These are phyloP conservation scores for Trichoderma atroviride DNA, from an alignment of 2,329 filamentous ascomycete genomes.

Conservation along the genomic window DNA sequence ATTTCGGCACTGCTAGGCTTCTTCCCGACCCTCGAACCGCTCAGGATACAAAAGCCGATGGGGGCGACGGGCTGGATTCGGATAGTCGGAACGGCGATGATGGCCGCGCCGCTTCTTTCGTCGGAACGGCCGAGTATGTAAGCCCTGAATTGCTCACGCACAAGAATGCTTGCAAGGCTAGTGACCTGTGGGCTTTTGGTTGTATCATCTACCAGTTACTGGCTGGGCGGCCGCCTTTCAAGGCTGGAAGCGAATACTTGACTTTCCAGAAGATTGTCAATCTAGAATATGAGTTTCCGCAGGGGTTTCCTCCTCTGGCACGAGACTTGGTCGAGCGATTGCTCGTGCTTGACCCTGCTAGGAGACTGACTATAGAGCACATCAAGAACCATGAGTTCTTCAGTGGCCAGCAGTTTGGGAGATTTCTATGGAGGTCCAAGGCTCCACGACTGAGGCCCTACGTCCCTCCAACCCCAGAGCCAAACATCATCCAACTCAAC, in stretches of 20 bases:
- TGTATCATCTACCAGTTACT: conserved; percentile 97
- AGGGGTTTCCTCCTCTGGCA: conserved; percentile 82
- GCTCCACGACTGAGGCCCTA: conserved; percentile 86
- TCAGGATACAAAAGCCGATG: conserved; percentile 47
- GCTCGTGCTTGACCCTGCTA: conserved; percentile 83
- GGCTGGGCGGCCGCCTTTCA: conserved; percentile 95
- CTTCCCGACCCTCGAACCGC: conserved; percentile 52
- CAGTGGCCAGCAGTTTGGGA: conserved; percentile 81
- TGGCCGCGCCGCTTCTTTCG: conserved; percentile 86
- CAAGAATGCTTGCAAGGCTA: conserved; percentile 96
- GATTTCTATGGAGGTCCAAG: conserved; percentile 83
- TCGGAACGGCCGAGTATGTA: conserved; percentile 97
- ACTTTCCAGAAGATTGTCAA: conserved; percentile 98
- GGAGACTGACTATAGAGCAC: conserved; percentile 87
- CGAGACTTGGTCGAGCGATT: conserved; percentile 88
- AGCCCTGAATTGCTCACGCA: conserved; percentile 96
- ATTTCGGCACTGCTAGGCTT: conserved; percentile 98
- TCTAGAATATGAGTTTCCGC: conserved; percentile 90
- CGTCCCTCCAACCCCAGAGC: conserved; percentile 73
- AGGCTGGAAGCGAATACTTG: conserved; percentile 91
- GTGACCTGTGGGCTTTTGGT: conserved; percentile 96
- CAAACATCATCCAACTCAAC: conserved; percentile 73
- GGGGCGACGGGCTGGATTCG: conserved; percentile 43
- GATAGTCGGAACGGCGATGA: conserved; percentile 50
- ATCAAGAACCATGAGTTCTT: conserved; percentile 98